Conservation (phyloP, 495 filamentous ascomycete genomes). For the Pseudotulostoma volvatum region DNA sequence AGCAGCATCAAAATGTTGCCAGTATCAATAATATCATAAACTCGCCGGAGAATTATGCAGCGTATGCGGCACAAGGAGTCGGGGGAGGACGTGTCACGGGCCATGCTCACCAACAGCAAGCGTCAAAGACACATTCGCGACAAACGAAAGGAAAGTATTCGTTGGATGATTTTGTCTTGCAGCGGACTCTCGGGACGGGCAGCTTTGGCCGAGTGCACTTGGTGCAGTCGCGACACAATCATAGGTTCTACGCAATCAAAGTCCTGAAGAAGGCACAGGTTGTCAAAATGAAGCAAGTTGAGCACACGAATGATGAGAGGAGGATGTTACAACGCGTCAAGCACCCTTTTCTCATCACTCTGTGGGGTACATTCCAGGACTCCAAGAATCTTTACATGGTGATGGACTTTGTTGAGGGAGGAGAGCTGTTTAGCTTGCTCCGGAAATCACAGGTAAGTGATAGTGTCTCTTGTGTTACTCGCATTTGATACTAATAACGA, state of each 20-base stretch:
- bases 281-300: slow-evolving; percentile 99
- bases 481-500: slow-evolving; percentile 5
- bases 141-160: slow-evolving; percentile 97
- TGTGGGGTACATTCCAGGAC: slow-evolving; percentile 98
- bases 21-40: slow-evolving; percentile 32
- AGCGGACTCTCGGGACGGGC: slow-evolving; percentile 85
- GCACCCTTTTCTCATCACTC: slow-evolving; percentile 89
- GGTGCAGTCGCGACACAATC: slow-evolving; percentile 92
- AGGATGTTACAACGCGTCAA: slow-evolving; percentile 88
- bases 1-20: slow-evolving; percentile 22
- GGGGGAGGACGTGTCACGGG: slow-evolving; percentile 2
- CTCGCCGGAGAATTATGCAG: slow-evolving; percentile 13
- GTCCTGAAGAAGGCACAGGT: slow-evolving; percentile 97
- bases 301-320: slow-evolving; percentile 96
- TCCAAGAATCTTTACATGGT: slow-evolving; percentile 96
- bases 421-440: slow-evolving; percentile 87
- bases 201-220: slow-evolving; percentile 94
- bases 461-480: neutral
- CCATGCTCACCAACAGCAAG: slow-evolving; percentile 12
- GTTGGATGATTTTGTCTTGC: slow-evolving; percentile 68
- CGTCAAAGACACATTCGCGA: slow-evolving; percentile 29
- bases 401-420: slow-evolving; percentile 99
- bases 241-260: slow-evolving; percentile 94
- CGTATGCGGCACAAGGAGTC: slow-evolving; percentile 1
- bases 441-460: slow-evolving; percentile 83